Conservation (phyloP, 1,139 yeast species). For the Casaregolazyma lundiana region DNA sequence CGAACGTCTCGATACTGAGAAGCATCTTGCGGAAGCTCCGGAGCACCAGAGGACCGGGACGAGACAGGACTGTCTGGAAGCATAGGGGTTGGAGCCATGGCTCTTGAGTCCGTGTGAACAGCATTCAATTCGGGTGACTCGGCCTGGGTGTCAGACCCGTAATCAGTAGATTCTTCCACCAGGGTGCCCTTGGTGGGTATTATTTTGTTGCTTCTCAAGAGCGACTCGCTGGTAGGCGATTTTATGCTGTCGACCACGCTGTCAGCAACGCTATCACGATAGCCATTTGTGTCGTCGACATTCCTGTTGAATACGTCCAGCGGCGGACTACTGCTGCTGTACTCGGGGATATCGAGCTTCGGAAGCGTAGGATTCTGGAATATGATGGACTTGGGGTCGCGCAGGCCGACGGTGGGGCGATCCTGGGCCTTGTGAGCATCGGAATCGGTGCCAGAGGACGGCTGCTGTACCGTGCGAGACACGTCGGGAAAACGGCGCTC, state of each 20-base stretch:
- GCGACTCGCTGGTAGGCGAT: conserved; percentile 4
- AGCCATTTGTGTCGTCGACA: background rate
- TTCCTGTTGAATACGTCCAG: background rate
- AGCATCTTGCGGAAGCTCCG: background rate
- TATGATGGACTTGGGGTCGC: conserved; percentile 9
- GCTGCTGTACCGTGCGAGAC: background rate
- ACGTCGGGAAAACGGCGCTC: conserved; percentile 51
- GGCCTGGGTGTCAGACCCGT: conserved; percentile 15
- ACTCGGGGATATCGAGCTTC: conserved; percentile 6
- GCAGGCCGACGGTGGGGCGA: conserved; percentile 1
- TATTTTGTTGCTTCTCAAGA: conserved; percentile 24
- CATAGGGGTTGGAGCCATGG: background rate
- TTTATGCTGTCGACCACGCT: conserved; percentile 2
- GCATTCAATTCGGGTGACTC: conserved; percentile 16
- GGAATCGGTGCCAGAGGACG: background rate
- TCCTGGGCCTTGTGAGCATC: background rate
- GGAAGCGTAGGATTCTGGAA: conserved; percentile 10
- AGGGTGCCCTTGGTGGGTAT: conserved; percentile 31
- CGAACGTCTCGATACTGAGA: background rate
- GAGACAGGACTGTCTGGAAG: background rate
- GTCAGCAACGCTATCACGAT: conserved; percentile 4
- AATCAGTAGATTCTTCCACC: conserved; percentile 29
- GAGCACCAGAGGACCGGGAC: background rate
- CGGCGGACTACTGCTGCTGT: background rate
- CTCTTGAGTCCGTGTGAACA: conserved; percentile 19